Conservation (phyloP, 2,329 filamentous ascomycete species). For the Verticillium nonalfalfae region DNA sequence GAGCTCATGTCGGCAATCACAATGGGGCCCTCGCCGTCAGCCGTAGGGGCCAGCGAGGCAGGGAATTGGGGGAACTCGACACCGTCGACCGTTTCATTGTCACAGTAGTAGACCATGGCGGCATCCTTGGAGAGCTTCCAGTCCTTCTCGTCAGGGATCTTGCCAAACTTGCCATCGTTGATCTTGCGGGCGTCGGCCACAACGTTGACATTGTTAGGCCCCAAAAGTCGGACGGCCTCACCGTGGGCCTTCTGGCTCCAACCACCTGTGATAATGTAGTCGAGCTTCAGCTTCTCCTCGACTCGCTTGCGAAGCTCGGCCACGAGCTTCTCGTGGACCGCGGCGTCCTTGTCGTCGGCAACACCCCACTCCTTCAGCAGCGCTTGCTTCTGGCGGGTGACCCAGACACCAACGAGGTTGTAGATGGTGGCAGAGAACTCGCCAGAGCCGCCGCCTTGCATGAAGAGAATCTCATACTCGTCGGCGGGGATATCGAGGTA, state of each 20-base stretch:
- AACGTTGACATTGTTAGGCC: constrained; percentile 73
- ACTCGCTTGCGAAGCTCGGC: constrained; percentile 57
- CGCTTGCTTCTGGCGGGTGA: constrained; percentile 58
- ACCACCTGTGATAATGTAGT: constrained; percentile 85
- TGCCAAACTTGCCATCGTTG: constrained; percentile 79
- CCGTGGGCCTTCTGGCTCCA: constrained; percentile 85
- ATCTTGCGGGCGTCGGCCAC: constrained; percentile 59
- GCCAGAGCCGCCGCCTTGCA: constrained; percentile 80
- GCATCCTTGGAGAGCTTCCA: constrained; percentile 68
- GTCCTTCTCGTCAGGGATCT: constrained; percentile 67
- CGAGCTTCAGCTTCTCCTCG: constrained; percentile 66
- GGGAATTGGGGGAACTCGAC: constrained; percentile 83
- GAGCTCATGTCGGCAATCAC: constrained; percentile 92
- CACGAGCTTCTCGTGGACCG: constrained; percentile 46
- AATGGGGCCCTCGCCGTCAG: constrained; percentile 60
- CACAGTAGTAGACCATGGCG: constrained; percentile 81
- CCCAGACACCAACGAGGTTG: constrained; percentile 80
- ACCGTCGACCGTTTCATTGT: constrained; percentile 91
- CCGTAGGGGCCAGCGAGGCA: constrained; percentile 47
- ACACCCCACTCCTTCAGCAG: constrained; percentile 49
- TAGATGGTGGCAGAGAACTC: constrained; percentile 80
- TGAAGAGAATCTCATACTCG: constrained; percentile 76
- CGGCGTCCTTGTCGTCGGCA: constrained; percentile 34
- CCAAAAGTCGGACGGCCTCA: constrained; percentile 73
- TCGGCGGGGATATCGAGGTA: constrained; percentile 78